These are phyloP conservation scores for Abrus precatorius DNA, from an alignment of 306 rosid species.

Conservation along the genomic window DNA sequence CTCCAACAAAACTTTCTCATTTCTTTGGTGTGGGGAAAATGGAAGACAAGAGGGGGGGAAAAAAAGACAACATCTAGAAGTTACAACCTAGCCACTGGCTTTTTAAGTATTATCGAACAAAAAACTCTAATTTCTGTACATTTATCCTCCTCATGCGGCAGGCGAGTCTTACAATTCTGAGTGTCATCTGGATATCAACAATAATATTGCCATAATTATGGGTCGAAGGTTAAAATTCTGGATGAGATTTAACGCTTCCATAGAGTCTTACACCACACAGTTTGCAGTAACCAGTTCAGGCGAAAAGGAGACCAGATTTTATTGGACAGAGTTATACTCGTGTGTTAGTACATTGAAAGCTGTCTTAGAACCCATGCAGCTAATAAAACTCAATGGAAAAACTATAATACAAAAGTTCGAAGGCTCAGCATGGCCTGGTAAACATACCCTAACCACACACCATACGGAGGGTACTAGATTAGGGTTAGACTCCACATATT, in stretches of 20 bases:
- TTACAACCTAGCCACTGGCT: neutral
- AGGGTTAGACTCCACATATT: neutral
- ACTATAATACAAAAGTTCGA: neutral
- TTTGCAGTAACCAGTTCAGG: neutral
- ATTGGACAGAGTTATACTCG: neutral
- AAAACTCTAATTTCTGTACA: neutral
- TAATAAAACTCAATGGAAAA: neutral
- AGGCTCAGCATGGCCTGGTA: no score
- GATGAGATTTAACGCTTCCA: neutral
- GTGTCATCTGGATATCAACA: neutral
- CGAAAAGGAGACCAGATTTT: slow-evolving; percentile 3
- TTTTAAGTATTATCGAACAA: slow-evolving; percentile 3
- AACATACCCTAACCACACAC: neutral
- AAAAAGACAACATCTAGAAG: neutral
- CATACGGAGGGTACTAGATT: neutral
- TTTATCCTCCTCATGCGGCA: neutral
- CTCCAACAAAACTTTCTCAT: neutral
- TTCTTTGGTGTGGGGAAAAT: neutral
- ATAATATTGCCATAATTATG: neutral
- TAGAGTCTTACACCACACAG: neutral
- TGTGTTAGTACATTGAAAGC: neutral
- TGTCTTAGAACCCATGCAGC: neutral
- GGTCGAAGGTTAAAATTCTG: neutral
- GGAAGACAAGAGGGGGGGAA: neutral
- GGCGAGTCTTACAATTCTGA: neutral